Base-by-base conservation (phyloP, 148 eudicot species). In the Bassia scoparia region DNA sequence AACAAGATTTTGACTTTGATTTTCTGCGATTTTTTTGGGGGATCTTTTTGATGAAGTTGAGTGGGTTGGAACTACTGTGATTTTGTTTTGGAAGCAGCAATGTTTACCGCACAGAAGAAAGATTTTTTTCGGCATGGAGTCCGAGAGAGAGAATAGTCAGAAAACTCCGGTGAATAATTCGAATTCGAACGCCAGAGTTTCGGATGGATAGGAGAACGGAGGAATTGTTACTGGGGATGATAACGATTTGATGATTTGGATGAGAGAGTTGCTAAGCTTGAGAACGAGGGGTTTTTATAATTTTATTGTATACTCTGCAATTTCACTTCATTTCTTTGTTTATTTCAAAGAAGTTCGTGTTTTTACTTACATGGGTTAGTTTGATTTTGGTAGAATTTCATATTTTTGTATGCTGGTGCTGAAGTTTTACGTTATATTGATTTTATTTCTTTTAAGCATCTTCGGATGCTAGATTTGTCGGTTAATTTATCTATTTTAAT, bases 41-140 rank as follows among this genome's bases (percentile, higher is more conserved):
- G 55, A 59, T 0, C 21, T 37, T 20, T 68, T 50, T 76, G 63
- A 79, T 79, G 84, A 76, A 77, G 73, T 75, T 76, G 77, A 50
- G 59, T 74, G 70, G 29, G 16, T 56, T 60, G 59, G 55, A 81
- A 76, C 26, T 34, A 70, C 44, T 48, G 66, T 53, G 70, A 41
- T 46, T 76, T 43, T 61, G 62, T 55, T 44, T 72, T n/a, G 17
- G 20, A 26, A 63, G 55, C 24, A 56, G 65, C 30, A 61, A 94
- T 95, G 99, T 85, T 85, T 74, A 89, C 97, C 33, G 96, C 94
- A 6, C 90, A 86, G 75, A 91, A 75, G 74, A 89, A 87, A 83
- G 79, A 71, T n/a, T 80, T 37, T 88, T 88, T 81, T 79, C 97
- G 13, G 85, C 87, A 11, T 89, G 87, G 91, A 76, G 89, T 9